Evolutionary conservation across 2,329 filamentous ascomycete species (phyloP).

Genomic region (Paradendryphiella salina): DNA sequence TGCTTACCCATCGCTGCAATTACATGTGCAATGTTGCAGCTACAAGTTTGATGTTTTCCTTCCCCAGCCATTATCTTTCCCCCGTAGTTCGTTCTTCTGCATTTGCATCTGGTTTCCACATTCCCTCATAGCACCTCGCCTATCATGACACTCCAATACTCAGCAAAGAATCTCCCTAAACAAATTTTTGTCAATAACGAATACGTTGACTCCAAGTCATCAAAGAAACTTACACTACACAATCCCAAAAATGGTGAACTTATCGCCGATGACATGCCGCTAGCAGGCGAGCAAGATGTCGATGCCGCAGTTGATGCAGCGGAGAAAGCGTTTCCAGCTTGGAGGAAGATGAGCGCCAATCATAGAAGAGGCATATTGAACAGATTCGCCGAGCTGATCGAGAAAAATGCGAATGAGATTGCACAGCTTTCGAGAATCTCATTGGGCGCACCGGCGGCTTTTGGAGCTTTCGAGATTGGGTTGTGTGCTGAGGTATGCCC

Average conservation of each 20-base stretch:
- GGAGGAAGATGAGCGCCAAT: conserved; percentile 40
- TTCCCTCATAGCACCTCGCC: background rate
- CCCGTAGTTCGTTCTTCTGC: background rate
- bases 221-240: conserved; percentile 54
- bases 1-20: background rate
- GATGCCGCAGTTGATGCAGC: conserved; percentile 56
- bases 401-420: conserved; percentile 28
- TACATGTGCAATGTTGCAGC: too few species aligned
- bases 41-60: conserved; percentile 18
- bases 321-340: conserved; percentile 53
- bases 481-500: conserved; percentile 39
- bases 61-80: conserved; percentile 9
- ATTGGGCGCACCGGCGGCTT: conserved; percentile 52
- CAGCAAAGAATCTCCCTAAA: conserved; percentile 44
- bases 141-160: conserved; percentile 41
- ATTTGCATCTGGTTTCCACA: background rate
- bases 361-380: conserved; percentile 37
- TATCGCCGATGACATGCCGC: conserved; percentile 54
- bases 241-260: conserved; percentile 57
- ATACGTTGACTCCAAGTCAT: conserved; percentile 44
- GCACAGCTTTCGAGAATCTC: conserved; percentile 50
- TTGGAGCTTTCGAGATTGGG: conserved; percentile 52
- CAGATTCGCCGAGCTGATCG: conserved; percentile 42
- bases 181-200: conserved; percentile 48
- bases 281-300: conserved; percentile 51